A percentile compares a stretch with the other conserved stretches of the same genome.
phyloP scores from a whole-genome alignment of 257 asterid species.

The Echium plantagineum region DNA sequence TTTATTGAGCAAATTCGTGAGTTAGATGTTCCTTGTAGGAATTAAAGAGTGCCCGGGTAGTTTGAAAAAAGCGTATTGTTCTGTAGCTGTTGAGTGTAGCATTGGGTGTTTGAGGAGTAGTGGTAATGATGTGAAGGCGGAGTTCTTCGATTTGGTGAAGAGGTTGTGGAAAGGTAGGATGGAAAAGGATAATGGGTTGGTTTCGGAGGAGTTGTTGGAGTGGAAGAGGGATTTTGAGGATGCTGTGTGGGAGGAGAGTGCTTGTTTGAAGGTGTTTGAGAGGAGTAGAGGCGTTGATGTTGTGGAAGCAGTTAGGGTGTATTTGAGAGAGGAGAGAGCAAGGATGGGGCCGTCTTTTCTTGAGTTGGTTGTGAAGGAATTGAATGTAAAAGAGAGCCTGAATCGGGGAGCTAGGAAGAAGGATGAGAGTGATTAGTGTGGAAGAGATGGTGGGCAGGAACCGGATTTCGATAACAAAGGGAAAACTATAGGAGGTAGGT shows the following conservation, averaged over 20 bases:
- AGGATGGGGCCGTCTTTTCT: constrained; percentile 67
- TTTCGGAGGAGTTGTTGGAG: constrained; percentile 38
- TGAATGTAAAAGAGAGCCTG: constrained; percentile 12
- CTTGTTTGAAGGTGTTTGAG: constrained; percentile 20
- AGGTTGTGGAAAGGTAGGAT: constrained; percentile 53
- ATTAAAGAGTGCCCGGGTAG: constrained; percentile 16
- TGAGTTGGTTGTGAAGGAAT: constrained; percentile 38
- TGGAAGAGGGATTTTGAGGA: constrained; percentile 70
- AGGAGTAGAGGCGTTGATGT: constrained; percentile 35
- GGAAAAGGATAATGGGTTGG: constrained; percentile 35
- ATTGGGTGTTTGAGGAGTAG: constrained; percentile 18
- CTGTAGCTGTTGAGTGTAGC: constrained; percentile 61
- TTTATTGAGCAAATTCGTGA: constrained; percentile 42
- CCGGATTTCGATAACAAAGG: too few relatives aligned
- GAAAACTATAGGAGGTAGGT: too few relatives aligned
- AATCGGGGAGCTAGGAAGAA: constrained; percentile 13
- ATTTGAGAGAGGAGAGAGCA: constrained; percentile 44
- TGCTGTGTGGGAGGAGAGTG: constrained; percentile 48
- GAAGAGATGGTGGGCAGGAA: constrained; percentile 10
- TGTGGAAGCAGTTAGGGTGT: constrained; percentile 30
- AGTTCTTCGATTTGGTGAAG: constrained; percentile 38
- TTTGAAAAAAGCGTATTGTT: constrained; percentile 45
- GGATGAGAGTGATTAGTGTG: constrained; percentile 1
- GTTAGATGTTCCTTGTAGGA: background rate
- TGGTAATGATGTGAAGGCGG: constrained; percentile 9